Evolutionary conservation across 176 grass and related monocot species (phyloP).

Genomic region (Elymus sibiricus): DNA sequence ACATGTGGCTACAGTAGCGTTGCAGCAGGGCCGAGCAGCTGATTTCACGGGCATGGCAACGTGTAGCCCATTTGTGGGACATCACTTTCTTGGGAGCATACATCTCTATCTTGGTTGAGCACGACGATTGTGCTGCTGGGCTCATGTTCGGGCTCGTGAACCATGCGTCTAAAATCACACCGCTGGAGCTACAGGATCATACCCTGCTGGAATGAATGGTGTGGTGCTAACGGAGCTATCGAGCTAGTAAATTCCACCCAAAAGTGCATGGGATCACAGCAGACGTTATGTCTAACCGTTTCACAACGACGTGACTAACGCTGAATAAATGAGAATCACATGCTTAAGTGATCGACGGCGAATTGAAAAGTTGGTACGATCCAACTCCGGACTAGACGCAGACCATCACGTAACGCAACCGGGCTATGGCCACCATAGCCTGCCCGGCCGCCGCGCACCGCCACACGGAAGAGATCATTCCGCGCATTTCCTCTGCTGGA

Average conservation of each 20-base stretch:
- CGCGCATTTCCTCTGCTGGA: neutral
- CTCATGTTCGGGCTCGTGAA: neutral
- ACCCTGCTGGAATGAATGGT: neutral
- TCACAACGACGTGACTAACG: neutral
- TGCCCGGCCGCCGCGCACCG: neutral
- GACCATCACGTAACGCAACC: neutral
- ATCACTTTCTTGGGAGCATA: neutral
- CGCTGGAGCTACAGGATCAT: neutral
- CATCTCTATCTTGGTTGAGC: neutral
- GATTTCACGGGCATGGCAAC: neutral
- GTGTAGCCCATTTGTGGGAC: neutral
- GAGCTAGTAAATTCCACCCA: neutral
- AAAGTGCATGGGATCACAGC: neutral
- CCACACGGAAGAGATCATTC: neutral
- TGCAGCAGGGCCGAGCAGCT: neutral
- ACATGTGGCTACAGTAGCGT: neutral
- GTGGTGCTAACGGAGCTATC: neutral
- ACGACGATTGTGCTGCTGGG: neutral
- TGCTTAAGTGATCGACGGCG: neutral
- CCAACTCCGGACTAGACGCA: neutral
- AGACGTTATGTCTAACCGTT: neutral
- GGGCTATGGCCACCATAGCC: neutral
- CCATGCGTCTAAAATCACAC: neutral
- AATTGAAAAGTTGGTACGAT: neutral
- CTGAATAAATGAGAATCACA: neutral